A percentile compares a stretch with the other conserved stretches of the same genome.
Evolutionary conservation across 176 grass and related monocot species (phyloP).

Genomic region (Neostapfia colusana): DNA sequence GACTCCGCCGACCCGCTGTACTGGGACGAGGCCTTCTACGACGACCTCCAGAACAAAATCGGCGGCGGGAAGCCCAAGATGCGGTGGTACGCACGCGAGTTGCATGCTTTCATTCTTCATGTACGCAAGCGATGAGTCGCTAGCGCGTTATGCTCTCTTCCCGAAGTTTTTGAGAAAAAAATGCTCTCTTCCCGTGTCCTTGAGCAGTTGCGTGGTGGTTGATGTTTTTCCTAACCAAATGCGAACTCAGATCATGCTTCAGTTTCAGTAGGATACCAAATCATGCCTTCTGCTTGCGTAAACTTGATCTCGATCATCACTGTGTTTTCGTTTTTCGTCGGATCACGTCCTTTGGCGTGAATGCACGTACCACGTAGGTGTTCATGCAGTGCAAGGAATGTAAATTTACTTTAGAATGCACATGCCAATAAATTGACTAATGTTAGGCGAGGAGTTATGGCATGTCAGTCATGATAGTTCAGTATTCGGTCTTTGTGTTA

Average conservation of each 20-base stretch:
- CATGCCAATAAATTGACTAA: background rate
- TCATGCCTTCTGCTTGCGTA: background rate
- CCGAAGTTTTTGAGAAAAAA: no score
- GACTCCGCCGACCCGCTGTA: conserved; percentile 44
- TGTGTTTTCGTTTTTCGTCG: background rate
- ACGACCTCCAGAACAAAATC: conserved; percentile 77
- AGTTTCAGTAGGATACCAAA: background rate
- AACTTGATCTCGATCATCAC: background rate
- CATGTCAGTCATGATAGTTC: background rate
- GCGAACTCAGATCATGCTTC: background rate
- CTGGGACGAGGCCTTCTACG: conserved; percentile 84
- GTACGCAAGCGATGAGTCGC: background rate
- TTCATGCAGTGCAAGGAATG: background rate
- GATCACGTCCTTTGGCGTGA: background rate
- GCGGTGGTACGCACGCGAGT: conserved; percentile 64
- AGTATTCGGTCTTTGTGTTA: conserved; percentile 11
- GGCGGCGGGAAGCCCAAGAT: conserved; percentile 97
- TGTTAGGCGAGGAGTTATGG: background rate
- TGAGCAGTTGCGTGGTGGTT: background rate
- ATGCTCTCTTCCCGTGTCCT: background rate
- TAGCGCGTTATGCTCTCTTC: background rate
- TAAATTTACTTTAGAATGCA: background rate
- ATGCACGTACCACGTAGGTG: background rate
- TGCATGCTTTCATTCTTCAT: background rate
- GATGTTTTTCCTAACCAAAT: background rate